Evolutionary conservation across 1,284 basidiomycete genomes (phyloP).

Genomic region (Irpex sp.): DNA sequence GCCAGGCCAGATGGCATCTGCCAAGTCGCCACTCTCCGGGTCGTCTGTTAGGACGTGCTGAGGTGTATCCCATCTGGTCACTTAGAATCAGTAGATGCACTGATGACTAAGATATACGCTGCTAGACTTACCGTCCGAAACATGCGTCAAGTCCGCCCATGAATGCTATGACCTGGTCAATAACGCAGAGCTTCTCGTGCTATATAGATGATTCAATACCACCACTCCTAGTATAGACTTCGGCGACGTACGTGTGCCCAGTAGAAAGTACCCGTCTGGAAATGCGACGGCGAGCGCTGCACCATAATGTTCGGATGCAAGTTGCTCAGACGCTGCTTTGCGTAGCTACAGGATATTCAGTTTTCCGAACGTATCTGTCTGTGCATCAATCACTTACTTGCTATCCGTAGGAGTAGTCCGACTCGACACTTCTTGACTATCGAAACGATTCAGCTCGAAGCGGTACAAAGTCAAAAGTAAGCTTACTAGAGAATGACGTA

Average conservation of each 20-base stretch:
- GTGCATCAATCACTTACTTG: constrained; percentile 48
- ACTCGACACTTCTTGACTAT: constrained; percentile 94
- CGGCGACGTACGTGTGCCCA: constrained; percentile 85
- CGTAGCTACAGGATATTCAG: constrained; percentile 54
- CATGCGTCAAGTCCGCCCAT: constrained; percentile 97
- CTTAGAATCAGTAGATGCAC: background rate
- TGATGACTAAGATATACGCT: background rate
- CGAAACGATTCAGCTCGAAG: constrained; percentile 5
- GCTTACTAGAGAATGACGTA: constrained; percentile 91
- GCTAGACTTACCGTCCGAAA: constrained; percentile 67
- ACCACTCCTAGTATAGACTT: constrained; percentile 1
- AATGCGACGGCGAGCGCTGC: constrained; percentile 96
- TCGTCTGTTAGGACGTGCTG: constrained; percentile 93
- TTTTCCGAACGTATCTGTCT: background rate
- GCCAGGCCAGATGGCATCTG: constrained; percentile 81
- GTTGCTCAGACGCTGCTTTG: constrained; percentile 83
- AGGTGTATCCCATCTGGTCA: constrained; percentile 88
- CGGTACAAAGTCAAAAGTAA: background rate
- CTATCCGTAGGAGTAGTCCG: constrained; percentile 92
- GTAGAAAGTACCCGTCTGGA: constrained; percentile 96
- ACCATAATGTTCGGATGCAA: constrained; percentile 95
- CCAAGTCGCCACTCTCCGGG: constrained; percentile 54
- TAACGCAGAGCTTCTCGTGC: constrained; percentile 98
- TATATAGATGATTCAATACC: constrained; percentile 30
- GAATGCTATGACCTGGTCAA: constrained; percentile 96